These are phyloP conservation scores for Aspergillus ostianus DNA, from an alignment of 495 filamentous ascomycete genomes.

Conservation along the genomic window DNA sequence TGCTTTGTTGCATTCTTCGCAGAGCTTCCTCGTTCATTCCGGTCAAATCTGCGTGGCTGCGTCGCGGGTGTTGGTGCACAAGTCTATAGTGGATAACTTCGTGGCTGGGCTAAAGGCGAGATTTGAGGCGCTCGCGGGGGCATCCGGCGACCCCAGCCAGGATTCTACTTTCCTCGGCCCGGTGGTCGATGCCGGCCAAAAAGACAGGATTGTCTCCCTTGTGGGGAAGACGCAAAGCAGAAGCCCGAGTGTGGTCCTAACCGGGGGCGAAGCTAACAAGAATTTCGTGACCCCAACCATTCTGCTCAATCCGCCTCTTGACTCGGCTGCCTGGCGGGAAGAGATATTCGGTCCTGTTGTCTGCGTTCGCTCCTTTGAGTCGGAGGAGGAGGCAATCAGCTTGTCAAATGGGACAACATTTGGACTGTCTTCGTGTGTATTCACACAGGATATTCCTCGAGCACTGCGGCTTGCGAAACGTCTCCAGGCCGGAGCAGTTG, in stretches of 20 bases:
- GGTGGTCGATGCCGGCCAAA: neutral
- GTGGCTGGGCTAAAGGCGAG: neutral
- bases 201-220: neutral
- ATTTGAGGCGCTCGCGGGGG: constrained; percentile 3
- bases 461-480: constrained; percentile 2
- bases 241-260: neutral
- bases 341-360: constrained; percentile 5
- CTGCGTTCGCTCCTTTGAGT: neutral
- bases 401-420: neutral
- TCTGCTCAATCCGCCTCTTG: neutral
- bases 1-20: constrained; percentile 1
- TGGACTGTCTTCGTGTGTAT: constrained; percentile 4
- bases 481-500: neutral
- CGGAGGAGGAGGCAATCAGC: constrained; percentile 2
- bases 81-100: neutral
- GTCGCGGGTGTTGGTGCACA: neutral
- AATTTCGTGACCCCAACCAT: constrained; percentile 5
- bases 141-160: neutral
- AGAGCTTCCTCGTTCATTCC: constrained; percentile 2
- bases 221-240: neutral
- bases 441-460: neutral
- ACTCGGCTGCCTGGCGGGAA: constrained; percentile 1
- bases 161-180: constrained; percentile 3
- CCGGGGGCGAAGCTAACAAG: neutral
- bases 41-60: constrained; percentile 5